Conservation (phyloP, 768 basidiomycete genomes). For the Termitomyces sp. region DNA sequence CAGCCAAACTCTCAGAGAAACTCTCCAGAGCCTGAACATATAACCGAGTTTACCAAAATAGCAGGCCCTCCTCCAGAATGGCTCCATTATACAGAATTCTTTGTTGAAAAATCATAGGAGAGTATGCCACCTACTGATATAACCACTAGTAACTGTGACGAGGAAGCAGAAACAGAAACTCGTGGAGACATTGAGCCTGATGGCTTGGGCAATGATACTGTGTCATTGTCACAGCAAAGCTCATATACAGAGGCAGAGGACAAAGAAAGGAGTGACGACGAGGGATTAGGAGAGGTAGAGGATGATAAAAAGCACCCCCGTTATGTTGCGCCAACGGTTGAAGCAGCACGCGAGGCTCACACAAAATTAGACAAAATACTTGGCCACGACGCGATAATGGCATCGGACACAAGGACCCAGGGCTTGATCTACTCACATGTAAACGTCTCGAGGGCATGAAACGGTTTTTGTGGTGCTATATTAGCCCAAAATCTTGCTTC, state of each 20-base stretch:
- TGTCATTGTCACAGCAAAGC: not conserved
- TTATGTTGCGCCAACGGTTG: not conserved
- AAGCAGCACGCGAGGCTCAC: constrained; percentile 1
- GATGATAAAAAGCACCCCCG: constrained; percentile 8
- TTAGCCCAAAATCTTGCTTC: not conserved
- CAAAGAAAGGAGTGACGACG: constrained; percentile 2
- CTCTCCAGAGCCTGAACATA: no score
- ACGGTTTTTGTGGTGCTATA: constrained; percentile 8
- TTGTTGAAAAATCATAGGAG: not conserved
- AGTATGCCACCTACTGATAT: no score
- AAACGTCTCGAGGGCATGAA: constrained; percentile 7
- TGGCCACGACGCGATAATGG: not conserved
- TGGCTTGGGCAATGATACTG: not conserved
- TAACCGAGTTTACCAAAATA: not conserved
- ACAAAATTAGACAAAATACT: constrained; percentile 3
- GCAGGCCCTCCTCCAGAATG: not conserved
- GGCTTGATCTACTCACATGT: constrained; percentile 4
- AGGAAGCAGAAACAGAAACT: not conserved
- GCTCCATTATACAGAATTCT: not conserved
- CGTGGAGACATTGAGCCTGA: not conserved
- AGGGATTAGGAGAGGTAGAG: not conserved
- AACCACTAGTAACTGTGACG: not conserved
- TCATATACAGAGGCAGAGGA: constrained; percentile 1
- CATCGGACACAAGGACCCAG: constrained; percentile 6
- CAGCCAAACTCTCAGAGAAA: no score